These are phyloP conservation scores for Ustilago esculenta DNA, from an alignment of 1,284 basidiomycete species.

Conservation along the genomic window DNA sequence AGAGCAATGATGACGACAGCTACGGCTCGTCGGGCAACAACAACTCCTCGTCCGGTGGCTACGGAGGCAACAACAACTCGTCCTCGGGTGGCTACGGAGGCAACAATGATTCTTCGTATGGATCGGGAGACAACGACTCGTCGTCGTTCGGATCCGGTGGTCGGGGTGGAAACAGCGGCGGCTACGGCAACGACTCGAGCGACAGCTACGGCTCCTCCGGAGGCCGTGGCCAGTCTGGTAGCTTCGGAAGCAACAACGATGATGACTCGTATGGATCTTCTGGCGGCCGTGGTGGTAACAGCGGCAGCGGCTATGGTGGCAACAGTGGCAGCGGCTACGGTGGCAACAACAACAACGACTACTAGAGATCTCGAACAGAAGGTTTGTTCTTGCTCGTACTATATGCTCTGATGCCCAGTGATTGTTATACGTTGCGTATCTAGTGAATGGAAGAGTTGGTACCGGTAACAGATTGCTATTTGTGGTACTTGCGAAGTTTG, in stretches of 20 bases:
- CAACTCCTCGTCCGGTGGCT: conserved; percentile 12
- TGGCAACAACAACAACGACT: conserved; percentile 24
- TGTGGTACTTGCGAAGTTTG: too few relatives aligned
- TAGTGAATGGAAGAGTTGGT: too few relatives aligned
- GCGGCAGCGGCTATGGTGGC: neutral
- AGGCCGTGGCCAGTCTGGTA: neutral
- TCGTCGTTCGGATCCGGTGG: conserved; percentile 6
- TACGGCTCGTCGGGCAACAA: conserved; percentile 6
- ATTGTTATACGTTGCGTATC: too few relatives aligned
- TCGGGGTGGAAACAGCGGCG: conserved; percentile 5
- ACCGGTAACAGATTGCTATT: too few relatives aligned
- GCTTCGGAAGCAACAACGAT: conserved; percentile 10
- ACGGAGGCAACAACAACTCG: conserved; percentile 12
- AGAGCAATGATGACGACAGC: conserved; percentile 16
- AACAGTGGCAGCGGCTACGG: conserved; percentile 1
- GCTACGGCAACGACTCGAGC: conserved; percentile 15
- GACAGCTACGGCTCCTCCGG: conserved; percentile 12
- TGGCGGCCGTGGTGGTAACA: conserved; percentile 1
- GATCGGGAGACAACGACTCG: conserved; percentile 8
- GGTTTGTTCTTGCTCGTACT: neutral
- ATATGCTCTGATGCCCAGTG: neutral
- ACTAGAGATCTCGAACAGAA: conserved; percentile 3
- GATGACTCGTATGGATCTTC: conserved; percentile 15
- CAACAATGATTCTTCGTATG: conserved; percentile 12
- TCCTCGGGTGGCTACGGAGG: neutral